These are phyloP conservation scores for Cyberlindnera xishuangbannaensis DNA, from an alignment of 805 yeast species.

Conservation along the genomic window DNA sequence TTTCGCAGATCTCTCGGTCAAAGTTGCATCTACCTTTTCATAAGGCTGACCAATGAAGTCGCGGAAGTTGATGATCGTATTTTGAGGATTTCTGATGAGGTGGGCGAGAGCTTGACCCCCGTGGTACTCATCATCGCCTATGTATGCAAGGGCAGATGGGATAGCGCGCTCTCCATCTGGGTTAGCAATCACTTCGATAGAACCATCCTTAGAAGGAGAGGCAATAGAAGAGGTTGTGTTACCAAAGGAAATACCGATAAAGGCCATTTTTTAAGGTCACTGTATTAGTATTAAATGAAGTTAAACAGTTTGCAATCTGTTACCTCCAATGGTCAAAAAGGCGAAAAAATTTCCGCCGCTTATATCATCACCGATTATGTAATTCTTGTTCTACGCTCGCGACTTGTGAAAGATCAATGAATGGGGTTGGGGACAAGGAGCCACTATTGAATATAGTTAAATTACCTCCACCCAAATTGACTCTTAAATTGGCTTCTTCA, in stretches of 20 bases:
- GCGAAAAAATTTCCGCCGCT: background rate
- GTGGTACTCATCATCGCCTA: constrained; percentile 93
- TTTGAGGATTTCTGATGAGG: constrained; percentile 80
- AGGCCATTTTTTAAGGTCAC: constrained; percentile 37
- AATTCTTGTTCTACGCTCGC: no score
- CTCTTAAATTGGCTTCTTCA: background rate
- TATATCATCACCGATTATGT: no score
- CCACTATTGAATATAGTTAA: no score
- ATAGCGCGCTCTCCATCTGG: constrained; percentile 98
- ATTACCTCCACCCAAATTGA: no score
- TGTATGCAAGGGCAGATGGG: constrained; percentile 87
- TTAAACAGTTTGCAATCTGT: background rate
- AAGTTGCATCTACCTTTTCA: constrained; percentile 61
- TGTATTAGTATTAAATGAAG: no score
- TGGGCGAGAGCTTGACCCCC: constrained; percentile 95
- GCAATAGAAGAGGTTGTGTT: constrained; percentile 95
- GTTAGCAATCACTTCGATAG: constrained; percentile 95
- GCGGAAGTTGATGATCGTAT: constrained; percentile 87
- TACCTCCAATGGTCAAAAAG: background rate
- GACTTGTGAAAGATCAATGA: no score
- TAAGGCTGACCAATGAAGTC: constrained; percentile 81
- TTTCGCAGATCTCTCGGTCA: constrained; percentile 59
- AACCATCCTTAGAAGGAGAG: constrained; percentile 76
- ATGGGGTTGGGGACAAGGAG: no score
- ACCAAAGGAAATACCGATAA: constrained; percentile 94